Evolutionary conservation across 2,329 filamentous ascomycete species (phyloP), one percentile per base, ranked within the genome.

Genomic region (Fusarium armeniacum): DNA sequence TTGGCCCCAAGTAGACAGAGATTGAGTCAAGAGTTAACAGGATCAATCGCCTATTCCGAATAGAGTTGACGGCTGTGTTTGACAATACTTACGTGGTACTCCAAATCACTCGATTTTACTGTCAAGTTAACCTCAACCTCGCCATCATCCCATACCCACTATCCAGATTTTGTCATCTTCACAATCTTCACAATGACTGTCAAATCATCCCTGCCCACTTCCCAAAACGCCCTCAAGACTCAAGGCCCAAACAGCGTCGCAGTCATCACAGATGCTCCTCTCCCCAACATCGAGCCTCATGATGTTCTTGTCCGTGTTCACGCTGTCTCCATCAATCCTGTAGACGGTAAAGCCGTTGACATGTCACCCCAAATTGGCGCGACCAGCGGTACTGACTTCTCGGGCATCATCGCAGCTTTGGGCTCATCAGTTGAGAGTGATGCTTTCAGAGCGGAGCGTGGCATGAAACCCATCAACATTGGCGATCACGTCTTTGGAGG

Each of bases 401-500:
- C 49, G 22, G 49, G 49, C 30, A 18, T 52, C 3, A 12, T 52
- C 10, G 49, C 13, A 28, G 49, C 35, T 20, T 16, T 52, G 35
- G 49, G 49, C 13, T 10, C 49, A 6, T 24, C 36, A 3, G 49
- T 30, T 6, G n/a, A 36, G n/a, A 10, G 35, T 22, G 49, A 52
- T n/a, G 18, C 35, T 18, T 52, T 36, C 22, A 38, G 49, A n/a
- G 35, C 24, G 16, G 35, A 52, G 13, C 16, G 24, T 11, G 49
- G 49, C 10, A 52, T 52, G 49, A 52, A 30, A 11, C 49, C 49
- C 6, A 26, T 52, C 12, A 52, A 4, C 28, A 28, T 52, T 22
- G 49, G 49, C 12, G 49, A 52, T 40, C 49, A 35, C 16, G 49
- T 52, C 15, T 52, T 52, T 40, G 49, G 49, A 15, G 49, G 49